Conservation (phyloP, 140 eudicot species). For the Flaveria floridana region DNA sequence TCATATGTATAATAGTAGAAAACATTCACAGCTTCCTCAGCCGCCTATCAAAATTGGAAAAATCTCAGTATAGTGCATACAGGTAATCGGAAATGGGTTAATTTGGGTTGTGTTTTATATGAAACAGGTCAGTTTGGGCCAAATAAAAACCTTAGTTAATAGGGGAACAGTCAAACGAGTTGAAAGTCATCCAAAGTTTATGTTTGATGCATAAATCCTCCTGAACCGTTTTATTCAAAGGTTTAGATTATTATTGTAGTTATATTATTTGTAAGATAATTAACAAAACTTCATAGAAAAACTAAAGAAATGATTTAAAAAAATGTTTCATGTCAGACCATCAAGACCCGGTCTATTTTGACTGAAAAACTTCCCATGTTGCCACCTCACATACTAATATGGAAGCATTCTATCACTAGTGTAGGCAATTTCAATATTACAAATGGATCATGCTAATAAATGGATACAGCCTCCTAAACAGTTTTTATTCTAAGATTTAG, state of each 20-base stretch:
- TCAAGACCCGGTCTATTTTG: neutral
- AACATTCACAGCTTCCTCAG: constrained; percentile 94
- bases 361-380: neutral
- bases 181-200: neutral
- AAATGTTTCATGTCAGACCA: neutral
- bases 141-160: neutral
- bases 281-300: neutral
- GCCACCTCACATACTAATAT: neutral
- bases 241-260: neutral
- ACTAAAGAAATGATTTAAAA: neutral
- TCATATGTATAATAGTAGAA: constrained; percentile 91
- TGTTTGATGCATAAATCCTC: neutral
- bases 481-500: neutral
- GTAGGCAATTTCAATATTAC: constrained; percentile 2
- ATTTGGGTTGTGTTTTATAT: neutral
- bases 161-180: neutral
- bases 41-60: constrained; percentile 52
- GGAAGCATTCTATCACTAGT: neutral
- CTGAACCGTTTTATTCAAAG: neutral
- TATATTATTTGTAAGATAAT: neutral
- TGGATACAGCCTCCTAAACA: constrained; percentile 7
- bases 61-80: constrained; percentile 6
- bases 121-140: neutral
- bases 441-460: neutral
- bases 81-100: neutral